These are phyloP conservation scores for Phascolomyces articulosus DNA, from an alignment of 371 early-diverging fungal species.

Conservation along the genomic window DNA sequence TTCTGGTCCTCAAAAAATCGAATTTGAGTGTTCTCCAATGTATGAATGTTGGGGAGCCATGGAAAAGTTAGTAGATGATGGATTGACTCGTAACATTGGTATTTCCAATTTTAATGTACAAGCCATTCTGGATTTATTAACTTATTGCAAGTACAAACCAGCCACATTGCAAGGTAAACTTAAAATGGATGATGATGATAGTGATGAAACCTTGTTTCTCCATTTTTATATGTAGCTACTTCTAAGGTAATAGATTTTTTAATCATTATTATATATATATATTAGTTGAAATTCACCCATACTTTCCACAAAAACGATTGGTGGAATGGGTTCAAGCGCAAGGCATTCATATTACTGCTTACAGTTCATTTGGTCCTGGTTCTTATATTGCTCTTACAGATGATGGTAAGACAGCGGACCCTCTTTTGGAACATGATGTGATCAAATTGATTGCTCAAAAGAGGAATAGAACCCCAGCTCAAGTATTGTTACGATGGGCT, in stretches of 20 bases:
- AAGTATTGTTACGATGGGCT: constrained; percentile 57
- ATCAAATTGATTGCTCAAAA: constrained; percentile 41
- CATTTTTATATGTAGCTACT: no score
- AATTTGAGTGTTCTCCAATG: constrained; percentile 40
- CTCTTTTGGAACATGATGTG: constrained; percentile 30
- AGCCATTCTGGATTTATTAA: constrained; percentile 38
- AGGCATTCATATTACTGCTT: constrained; percentile 49
- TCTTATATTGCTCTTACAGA: constrained; percentile 31
- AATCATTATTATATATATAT: neutral
- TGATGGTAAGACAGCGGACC: constrained; percentile 14
- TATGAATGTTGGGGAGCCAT: constrained; percentile 49
- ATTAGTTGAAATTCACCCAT: constrained; percentile 69
- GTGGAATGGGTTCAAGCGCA: constrained; percentile 35
- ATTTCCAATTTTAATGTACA: constrained; percentile 62
- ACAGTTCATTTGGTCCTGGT: constrained; percentile 46
- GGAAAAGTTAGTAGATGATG: constrained; percentile 44
- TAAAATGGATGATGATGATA: no score
- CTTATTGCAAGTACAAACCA: constrained; percentile 47
- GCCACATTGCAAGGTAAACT: constrained; percentile 37
- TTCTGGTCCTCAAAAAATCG: constrained; percentile 18
- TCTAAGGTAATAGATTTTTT: no score
- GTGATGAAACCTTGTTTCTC: no score
- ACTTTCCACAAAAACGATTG: constrained; percentile 55
- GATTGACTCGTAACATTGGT: constrained; percentile 54
- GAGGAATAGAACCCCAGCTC: constrained; percentile 41